These are phyloP conservation scores for Silene uniflora DNA, from an alignment of 148 eudicot species.

Conservation along the genomic window DNA sequence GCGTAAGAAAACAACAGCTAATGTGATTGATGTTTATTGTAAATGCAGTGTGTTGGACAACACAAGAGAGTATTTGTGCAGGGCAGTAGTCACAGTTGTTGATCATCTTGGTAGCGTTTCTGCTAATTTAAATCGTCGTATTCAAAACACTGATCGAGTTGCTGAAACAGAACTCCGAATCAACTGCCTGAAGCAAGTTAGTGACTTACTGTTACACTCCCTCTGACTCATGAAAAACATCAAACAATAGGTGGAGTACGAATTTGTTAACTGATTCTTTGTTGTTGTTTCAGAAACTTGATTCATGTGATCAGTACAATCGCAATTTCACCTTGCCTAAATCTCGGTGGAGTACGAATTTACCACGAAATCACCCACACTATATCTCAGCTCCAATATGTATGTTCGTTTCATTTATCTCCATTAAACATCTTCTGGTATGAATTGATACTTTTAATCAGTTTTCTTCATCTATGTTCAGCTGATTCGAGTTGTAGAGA, in stretches of 20 bases:
- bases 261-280: not conserved
- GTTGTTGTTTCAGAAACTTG: slow-evolving; percentile 41
- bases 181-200: slow-evolving; percentile 55
- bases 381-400: slow-evolving; percentile 52
- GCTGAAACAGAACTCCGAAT: slow-evolving; percentile 51
- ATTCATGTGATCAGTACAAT: slow-evolving; percentile 48
- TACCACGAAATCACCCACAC: slow-evolving; percentile 45
- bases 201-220: not conserved
- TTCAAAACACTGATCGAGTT: slow-evolving; percentile 34
- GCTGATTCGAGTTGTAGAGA: slow-evolving; percentile 19
- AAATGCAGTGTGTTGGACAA: slow-evolving; percentile 55
- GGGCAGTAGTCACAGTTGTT: slow-evolving; percentile 59
- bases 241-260: too few relatives aligned
- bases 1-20: not conserved
- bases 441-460: not conserved
- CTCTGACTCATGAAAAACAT: too few relatives aligned
- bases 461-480: slow-evolving; percentile 3
- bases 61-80: slow-evolving; percentile 68
- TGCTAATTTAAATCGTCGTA: slow-evolving; percentile 42
- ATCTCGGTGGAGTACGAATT: slow-evolving; percentile 32
- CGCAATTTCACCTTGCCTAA: slow-evolving; percentile 44
- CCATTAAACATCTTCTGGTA: not conserved
- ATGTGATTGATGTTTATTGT: not conserved
- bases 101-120: slow-evolving; percentile 77
- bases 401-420: slow-evolving; percentile 17